phyloP scores from a whole-genome alignment of 2,329 filamentous ascomycete genomes.

The Ramularia collo-cygni region DNA sequence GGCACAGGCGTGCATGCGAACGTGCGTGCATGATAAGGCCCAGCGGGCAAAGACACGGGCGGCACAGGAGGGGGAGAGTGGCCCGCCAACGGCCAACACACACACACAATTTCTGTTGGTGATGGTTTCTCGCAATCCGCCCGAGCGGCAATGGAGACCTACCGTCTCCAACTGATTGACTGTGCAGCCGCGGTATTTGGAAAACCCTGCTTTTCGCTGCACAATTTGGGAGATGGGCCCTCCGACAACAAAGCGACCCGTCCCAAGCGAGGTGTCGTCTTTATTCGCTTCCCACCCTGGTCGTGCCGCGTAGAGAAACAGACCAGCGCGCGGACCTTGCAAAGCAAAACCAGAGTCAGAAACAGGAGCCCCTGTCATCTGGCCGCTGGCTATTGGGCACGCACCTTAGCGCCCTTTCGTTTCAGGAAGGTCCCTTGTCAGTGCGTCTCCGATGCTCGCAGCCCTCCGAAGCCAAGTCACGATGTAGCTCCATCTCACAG shows the following conservation, averaged over 20 bases:
- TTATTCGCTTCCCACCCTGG: constrained; percentile 8
- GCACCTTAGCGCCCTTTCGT: constrained; percentile 3
- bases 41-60: no score
- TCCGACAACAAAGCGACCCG: constrained; percentile 17
- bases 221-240: constrained; percentile 19
- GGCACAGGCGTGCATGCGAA: no score
- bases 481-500: constrained; percentile 1
- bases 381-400: constrained; percentile 4
- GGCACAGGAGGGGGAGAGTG: no score
- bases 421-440: constrained; percentile 1
- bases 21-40: no score
- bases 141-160: not conserved
- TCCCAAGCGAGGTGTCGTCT: constrained; percentile 13
- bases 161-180: not conserved
- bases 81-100: no score
- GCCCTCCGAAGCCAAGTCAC: no score
- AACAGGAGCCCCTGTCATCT: constrained; percentile 7
- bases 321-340: constrained; percentile 7
- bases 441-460: no score
- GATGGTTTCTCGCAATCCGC: not conserved
- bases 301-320: constrained; percentile 2
- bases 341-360: constrained; percentile 1
- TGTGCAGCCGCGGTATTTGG: constrained; percentile 12
- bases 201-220: constrained; percentile 10
- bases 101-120: not conserved